Percentiles rank a stretch among this genome's conserved stretches.
phyloP scores from a whole-genome alignment of 2,329 filamentous ascomycete species.

The Sclerotinia spermophila region DNA sequence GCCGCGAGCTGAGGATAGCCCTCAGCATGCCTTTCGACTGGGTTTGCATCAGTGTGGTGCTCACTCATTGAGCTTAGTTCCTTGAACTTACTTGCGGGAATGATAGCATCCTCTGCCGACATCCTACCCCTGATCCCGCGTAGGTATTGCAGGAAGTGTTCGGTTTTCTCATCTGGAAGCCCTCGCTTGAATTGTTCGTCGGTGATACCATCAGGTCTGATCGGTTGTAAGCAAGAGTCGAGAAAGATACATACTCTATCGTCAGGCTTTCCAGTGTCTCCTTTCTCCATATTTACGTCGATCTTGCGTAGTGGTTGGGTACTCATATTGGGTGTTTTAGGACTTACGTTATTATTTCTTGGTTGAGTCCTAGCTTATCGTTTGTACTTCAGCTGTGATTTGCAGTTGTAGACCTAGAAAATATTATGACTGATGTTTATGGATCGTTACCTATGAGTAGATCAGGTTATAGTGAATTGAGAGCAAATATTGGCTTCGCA shows the following conservation, averaged over 20 bases:
- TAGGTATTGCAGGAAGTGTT: not conserved
- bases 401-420: not conserved
- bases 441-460: not conserved
- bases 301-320: not conserved
- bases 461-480: not conserved
- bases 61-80: too few relatives aligned
- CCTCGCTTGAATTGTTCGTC: not conserved
- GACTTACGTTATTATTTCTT: not conserved
- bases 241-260: not conserved
- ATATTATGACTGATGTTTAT: not conserved
- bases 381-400: not conserved
- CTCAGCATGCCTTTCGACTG: conserved; percentile 24
- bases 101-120: not conserved
- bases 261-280: not conserved
- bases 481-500: not conserved
- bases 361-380: not conserved
- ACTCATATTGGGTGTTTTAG: not conserved
- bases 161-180: not conserved
- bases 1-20: conserved; percentile 41
- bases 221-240: not conserved
- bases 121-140: not conserved
- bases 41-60: not conserved
- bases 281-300: not conserved
- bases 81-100: not conserved
- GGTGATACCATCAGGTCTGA: not conserved